Percentiles rank a stretch among this genome's conserved stretches.
phyloP scores from a whole-genome alignment of 768 basidiomycete genomes.

The Leccinum broughii region DNA sequence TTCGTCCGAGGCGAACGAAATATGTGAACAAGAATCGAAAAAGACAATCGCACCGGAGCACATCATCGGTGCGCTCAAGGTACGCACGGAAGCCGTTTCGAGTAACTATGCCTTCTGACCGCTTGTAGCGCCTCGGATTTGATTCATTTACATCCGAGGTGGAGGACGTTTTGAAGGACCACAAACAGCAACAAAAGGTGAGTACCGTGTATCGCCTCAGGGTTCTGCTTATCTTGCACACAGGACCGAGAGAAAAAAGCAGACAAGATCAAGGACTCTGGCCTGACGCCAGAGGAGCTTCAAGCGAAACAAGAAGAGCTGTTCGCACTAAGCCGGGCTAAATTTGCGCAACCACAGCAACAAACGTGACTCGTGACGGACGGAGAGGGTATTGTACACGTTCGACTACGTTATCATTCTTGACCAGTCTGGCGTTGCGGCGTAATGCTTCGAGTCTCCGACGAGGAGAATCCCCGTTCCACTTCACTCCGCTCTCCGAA shows the following conservation, averaged over 20 bases:
- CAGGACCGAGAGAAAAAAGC: slow-evolving; percentile 92
- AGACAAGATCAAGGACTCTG: slow-evolving; percentile 84
- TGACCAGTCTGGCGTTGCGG: slow-evolving; percentile 36
- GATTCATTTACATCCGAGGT: slow-evolving; percentile 89
- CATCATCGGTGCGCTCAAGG: slow-evolving; percentile 89
- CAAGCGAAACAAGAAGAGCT: slow-evolving; percentile 84
- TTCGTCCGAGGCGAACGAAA: slow-evolving; percentile 96
- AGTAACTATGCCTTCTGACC: slow-evolving; percentile 5
- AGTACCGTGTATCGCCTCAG: slow-evolving; percentile 17
- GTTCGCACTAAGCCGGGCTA: slow-evolving; percentile 89
- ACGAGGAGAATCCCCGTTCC: slow-evolving; percentile 73
- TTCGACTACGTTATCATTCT: slow-evolving; percentile 35
- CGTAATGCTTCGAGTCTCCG: slow-evolving; percentile 56
- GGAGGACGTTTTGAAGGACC: slow-evolving; percentile 90
- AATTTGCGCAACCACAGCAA: slow-evolving; percentile 64
- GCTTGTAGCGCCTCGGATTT: slow-evolving; percentile 80
- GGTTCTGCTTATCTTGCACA: slow-evolving; percentile 8
- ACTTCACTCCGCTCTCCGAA: slow-evolving; percentile 37
- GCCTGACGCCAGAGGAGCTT: slow-evolving; percentile 89
- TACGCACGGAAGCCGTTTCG: slow-evolving; percentile 31
- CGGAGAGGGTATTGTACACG: slow-evolving; percentile 23
- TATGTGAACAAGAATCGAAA: slow-evolving; percentile 97
- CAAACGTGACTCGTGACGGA: slow-evolving; percentile 22
- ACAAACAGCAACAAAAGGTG: slow-evolving; percentile 95
- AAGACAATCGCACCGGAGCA: slow-evolving; percentile 99